phyloP scores from a whole-genome alignment of 176 grass and related monocot genomes.

The Urochloa ruziziensis region DNA sequence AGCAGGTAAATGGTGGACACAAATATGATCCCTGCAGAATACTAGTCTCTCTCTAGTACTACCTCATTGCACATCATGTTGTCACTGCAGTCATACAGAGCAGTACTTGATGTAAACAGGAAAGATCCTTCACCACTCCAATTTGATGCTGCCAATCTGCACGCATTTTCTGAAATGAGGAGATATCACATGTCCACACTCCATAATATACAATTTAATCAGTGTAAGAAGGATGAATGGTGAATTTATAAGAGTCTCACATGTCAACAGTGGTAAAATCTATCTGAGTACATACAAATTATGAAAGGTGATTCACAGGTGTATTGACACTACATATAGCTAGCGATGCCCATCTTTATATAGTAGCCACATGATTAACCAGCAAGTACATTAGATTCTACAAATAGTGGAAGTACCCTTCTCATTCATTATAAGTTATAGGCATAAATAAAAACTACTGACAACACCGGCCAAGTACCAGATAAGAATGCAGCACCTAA shows the following conservation, averaged over 20 bases:
- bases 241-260: not conserved
- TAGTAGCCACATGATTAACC: not conserved
- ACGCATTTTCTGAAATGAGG: constrained; percentile 33
- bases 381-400: not conserved
- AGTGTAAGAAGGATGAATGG: not conserved
- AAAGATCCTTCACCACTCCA: constrained; percentile 93
- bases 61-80: constrained; percentile 74
- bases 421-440: not conserved
- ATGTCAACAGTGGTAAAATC: constrained; percentile 9
- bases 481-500: not conserved
- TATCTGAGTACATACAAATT: not conserved
- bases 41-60: constrained; percentile 27
- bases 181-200: constrained; percentile 17
- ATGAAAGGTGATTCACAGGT: not conserved
- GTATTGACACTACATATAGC: not conserved
- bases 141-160: constrained; percentile 79
- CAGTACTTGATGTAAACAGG: constrained; percentile 88
- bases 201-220: constrained; percentile 6
- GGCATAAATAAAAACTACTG: not conserved
- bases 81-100: constrained; percentile 69
- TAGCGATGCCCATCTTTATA: not conserved
- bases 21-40: not conserved
- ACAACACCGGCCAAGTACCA: not conserved
- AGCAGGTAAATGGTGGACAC: not conserved
- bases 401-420: not conserved